Evolutionary conservation across 2,329 filamentous ascomycete species (phyloP).

Genomic region (Bipolaris cookei): DNA sequence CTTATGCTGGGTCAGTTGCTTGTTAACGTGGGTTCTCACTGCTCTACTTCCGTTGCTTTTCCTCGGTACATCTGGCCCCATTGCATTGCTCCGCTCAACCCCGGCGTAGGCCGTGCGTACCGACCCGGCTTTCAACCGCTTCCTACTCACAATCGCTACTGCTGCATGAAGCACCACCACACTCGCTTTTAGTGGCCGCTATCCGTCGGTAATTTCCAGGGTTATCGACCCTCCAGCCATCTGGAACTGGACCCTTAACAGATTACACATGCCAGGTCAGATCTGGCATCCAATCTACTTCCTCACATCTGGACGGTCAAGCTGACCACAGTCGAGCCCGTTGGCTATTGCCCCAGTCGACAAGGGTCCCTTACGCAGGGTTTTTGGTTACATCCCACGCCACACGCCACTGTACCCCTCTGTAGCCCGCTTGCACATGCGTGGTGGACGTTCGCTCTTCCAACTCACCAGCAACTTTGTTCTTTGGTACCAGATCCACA

Average conservation of each 20-base stretch:
- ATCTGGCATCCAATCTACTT: slow-evolving; percentile 21
- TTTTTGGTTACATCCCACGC: slow-evolving; percentile 22
- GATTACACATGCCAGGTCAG: slow-evolving; percentile 27
- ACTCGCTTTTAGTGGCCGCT: slow-evolving; percentile 23
- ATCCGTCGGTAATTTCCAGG: slow-evolving; percentile 27
- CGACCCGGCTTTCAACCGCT: slow-evolving; percentile 14
- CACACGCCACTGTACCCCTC: slow-evolving; percentile 35
- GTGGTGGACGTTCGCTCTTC: slow-evolving; percentile 24
- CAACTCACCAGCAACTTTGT: slow-evolving; percentile 25
- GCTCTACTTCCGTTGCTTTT: slow-evolving; percentile 6
- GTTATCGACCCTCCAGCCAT: slow-evolving; percentile 27
- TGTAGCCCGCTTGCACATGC: slow-evolving; percentile 37
- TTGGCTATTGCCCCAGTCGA: slow-evolving; percentile 30
- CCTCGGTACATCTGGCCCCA: slow-evolving; percentile 12
- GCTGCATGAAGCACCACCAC: slow-evolving; percentile 20
- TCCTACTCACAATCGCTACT: slow-evolving; percentile 21
- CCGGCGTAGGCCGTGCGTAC: slow-evolving; percentile 11
- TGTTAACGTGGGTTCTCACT: slow-evolving; percentile 3
- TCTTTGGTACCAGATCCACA: slow-evolving; percentile 27
- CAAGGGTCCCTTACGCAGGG: slow-evolving; percentile 26
- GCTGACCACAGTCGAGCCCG: slow-evolving; percentile 29
- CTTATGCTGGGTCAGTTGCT: slow-evolving; percentile 9
- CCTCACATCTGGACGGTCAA: slow-evolving; percentile 16
- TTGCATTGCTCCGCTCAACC: slow-evolving; percentile 10
- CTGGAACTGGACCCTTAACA: slow-evolving; percentile 32